These are phyloP conservation scores for Draba incana DNA, from an alignment of 345 rosid species.

Conservation along the genomic window DNA sequence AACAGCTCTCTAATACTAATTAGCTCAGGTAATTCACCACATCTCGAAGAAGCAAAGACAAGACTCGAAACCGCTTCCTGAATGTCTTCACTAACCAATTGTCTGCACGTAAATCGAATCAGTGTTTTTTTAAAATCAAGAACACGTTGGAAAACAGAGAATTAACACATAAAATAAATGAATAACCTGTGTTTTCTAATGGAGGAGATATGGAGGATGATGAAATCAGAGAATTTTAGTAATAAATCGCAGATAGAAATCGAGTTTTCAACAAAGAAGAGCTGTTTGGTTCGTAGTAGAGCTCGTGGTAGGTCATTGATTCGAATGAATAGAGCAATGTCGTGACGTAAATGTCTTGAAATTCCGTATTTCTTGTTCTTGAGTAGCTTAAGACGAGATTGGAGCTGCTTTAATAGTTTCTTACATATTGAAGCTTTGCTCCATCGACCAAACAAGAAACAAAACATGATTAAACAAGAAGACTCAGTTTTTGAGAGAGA, in stretches of 20 bases:
- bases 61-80: constrained; percentile 91
- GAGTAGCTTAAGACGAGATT: constrained; percentile 63
- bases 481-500: constrained; percentile 7
- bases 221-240: constrained; percentile 65
- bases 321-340: constrained; percentile 66
- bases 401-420: constrained; percentile 58
- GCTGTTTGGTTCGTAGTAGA: constrained; percentile 61
- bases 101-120: constrained; percentile 45
- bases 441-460: constrained; percentile 68
- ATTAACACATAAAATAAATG: background rate
- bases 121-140: background rate
- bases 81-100: constrained; percentile 60
- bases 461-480: constrained; percentile 54
- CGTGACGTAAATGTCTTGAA: constrained; percentile 63
- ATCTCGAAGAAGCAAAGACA: constrained; percentile 79
- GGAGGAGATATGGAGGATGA: constrained; percentile 56
- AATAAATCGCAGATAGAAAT: constrained; percentile 55
- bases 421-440: constrained; percentile 81
- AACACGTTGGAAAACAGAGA: background rate
- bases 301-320: constrained; percentile 57
- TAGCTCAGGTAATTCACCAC: constrained; percentile 85
- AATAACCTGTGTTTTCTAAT: constrained; percentile 62
- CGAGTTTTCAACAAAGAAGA: constrained; percentile 55
- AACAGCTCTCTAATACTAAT: constrained; percentile 60
- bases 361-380: constrained; percentile 68